Percentiles rank a stretch among this genome's conserved stretches.
Evolutionary conservation across 805 yeast species (phyloP).

Genomic region (Jamesozyma spencerorum): DNA sequence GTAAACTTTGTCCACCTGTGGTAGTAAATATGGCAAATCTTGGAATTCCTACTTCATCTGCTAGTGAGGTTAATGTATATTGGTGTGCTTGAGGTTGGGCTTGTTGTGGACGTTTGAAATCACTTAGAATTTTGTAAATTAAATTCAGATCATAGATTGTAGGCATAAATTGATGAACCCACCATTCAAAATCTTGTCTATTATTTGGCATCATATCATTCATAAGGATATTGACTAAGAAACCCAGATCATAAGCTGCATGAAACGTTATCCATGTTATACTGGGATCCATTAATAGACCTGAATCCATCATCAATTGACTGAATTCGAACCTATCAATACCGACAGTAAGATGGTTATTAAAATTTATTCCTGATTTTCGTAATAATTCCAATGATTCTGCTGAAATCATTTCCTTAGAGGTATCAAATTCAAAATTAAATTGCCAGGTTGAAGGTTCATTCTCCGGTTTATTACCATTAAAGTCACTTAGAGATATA

Average conservation of each 20-base stretch:
- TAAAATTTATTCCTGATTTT: slow-evolving; percentile 77
- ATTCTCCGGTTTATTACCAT: slow-evolving; percentile 60
- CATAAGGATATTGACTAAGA: slow-evolving; percentile 65
- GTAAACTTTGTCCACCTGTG: slow-evolving; percentile 54
- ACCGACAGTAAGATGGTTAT: slow-evolving; percentile 63
- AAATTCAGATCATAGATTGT: slow-evolving; percentile 73
- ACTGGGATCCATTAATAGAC: slow-evolving; percentile 56
- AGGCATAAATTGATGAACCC: slow-evolving; percentile 69
- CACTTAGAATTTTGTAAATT: slow-evolving; percentile 31
- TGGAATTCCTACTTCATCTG: slow-evolving; percentile 63
- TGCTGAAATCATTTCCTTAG: slow-evolving; percentile 73
- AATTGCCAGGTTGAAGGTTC: slow-evolving; percentile 89
- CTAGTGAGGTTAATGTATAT: slow-evolving; percentile 43
- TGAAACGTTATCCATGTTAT: slow-evolving; percentile 89
- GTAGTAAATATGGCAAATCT: slow-evolving; percentile 46
- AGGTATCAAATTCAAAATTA: slow-evolving; percentile 74
- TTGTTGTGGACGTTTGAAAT: slow-evolving; percentile 18
- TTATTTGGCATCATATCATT: slow-evolving; percentile 72
- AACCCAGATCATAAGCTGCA: slow-evolving; percentile 91
- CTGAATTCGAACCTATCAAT: slow-evolving; percentile 75
- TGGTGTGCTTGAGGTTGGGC: slow-evolving; percentile 16
- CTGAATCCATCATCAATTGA: slow-evolving; percentile 76
- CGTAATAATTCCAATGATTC: slow-evolving; percentile 74
- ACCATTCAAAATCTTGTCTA: slow-evolving; percentile 66
- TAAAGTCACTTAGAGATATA: slow-evolving; percentile 58